Base-by-base conservation (phyloP, 345 rosid genomes). In the Anacardium occidentale region DNA sequence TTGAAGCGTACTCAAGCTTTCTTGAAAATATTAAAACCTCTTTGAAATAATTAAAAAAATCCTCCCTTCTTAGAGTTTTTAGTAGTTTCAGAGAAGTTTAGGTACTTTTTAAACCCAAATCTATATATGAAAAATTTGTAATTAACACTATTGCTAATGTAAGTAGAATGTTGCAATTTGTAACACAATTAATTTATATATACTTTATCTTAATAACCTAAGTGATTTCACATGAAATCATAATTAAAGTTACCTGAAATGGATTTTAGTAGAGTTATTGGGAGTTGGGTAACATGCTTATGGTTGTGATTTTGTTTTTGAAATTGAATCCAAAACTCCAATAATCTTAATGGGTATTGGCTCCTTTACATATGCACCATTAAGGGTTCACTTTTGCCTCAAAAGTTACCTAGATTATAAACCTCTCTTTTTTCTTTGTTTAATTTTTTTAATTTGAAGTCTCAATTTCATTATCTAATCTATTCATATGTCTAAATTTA, bases 401-500 rank as follows among this genome's bases (percentile, higher is more conserved):
- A 29, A 60, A 69, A 66, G 69, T 45, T 42, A 44, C 40, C 60
- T 47, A 29, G 3, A 29, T 10, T 10, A 47, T 47, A 47, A 47
- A 3, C 13, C 2, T 15, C 10, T 10, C 10, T 47, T 3, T 47
- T 10, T 47, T 14, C 26, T 25, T 9, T n/a, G 20, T 51, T 47
- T 56, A 3, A 29, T 1, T 29, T 29, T 29, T 29, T 29, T 1
- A 29, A 29, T 29, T 29, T 29, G 32, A 29, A 29, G 32, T 29
- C 32, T 29, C 3, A 29, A 29, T 75, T 54, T 71, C 42, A 18
- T 68, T 73, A 68, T 60, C 44, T 18, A 70, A 72, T 57, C 68
- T 34, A 24, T 64, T 77, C 40, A 68, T 79, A 64, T 69, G 76
- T 77, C 81, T 56, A 77, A 67, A 68, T 47, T 47, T 47, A 47